Conservation (phyloP, 164 flowering plant genomes). For the Hamamelis virginiana region DNA sequence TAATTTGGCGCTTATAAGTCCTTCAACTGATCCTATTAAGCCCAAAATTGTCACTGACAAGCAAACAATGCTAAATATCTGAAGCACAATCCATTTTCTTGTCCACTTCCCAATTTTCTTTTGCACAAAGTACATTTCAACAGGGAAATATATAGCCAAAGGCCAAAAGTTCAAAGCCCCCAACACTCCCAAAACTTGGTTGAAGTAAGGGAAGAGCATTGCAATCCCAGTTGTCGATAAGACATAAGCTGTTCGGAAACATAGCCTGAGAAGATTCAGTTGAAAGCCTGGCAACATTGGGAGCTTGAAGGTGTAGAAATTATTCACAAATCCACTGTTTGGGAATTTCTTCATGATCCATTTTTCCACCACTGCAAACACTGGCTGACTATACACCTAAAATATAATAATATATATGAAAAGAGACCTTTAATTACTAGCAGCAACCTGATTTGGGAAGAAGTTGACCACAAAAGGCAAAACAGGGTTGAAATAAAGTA, state of each 20-base stretch:
- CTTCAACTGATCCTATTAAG: conserved; percentile 35
- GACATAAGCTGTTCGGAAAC: conserved; percentile 51
- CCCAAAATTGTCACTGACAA: conserved; percentile 28
- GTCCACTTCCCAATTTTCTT: conserved; percentile 25
- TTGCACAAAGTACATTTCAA: conserved; percentile 31
- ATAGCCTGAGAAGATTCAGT: conserved; percentile 37
- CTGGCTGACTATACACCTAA: conserved; percentile 57
- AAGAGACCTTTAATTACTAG: too few species aligned
- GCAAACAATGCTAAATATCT: conserved; percentile 24
- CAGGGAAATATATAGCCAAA: conserved; percentile 38
- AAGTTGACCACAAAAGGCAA: too few species aligned
- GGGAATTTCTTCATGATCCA: conserved; percentile 37
- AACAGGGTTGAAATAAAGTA: background rate
- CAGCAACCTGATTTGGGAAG: too few species aligned
- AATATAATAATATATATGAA: background rate
- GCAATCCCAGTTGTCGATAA: conserved; percentile 52
- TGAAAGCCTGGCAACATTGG: conserved; percentile 36
- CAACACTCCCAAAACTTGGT: conserved; percentile 55
- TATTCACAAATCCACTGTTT: conserved; percentile 38
- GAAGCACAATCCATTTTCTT: conserved; percentile 22
- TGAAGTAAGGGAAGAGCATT: conserved; percentile 68
- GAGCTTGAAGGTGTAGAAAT: conserved; percentile 28
- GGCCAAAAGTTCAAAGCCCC: conserved; percentile 75
- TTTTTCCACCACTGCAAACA: conserved; percentile 52
- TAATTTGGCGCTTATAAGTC: conserved; percentile 33